These are phyloP conservation scores for Chlamydomonas incerta DNA, from an alignment of 139 green algal genomes.

Conservation along the genomic window DNA sequence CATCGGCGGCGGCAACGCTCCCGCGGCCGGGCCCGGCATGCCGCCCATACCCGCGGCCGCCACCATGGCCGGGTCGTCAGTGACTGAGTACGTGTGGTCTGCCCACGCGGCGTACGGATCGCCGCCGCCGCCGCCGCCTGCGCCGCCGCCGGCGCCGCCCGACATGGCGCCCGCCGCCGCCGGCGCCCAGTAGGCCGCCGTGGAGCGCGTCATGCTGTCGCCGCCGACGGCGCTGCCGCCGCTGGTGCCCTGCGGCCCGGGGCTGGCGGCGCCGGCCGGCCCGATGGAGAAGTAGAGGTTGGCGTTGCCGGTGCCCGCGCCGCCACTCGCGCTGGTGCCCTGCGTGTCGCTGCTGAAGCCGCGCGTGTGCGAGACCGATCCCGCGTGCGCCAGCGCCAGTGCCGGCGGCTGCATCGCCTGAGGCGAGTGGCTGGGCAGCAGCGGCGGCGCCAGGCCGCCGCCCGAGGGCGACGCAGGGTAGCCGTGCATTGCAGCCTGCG, in stretches of 20 bases:
- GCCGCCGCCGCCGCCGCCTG: neutral
- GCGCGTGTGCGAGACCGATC: neutral
- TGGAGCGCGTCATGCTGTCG: too few species aligned
- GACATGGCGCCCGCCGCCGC: neutral
- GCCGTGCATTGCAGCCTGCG: neutral
- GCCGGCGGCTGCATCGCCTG: neutral
- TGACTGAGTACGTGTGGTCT: slow-evolving; percentile 5
- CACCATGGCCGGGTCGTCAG: neutral
- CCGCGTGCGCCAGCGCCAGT: neutral
- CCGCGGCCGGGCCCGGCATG: neutral
- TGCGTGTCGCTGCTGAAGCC: slow-evolving; percentile 35
- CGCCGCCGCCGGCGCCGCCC: neutral
- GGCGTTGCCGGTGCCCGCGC: neutral
- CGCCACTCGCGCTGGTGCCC: slow-evolving; percentile 31
- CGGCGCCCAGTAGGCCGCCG: neutral
- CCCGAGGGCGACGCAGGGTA: neutral
- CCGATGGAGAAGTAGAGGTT: slow-evolving; percentile 17
- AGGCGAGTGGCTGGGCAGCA: neutral
- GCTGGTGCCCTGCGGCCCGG: neutral
- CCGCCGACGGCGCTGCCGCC: neutral
- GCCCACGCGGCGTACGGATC: slow-evolving; percentile 13
- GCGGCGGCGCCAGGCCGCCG: neutral
- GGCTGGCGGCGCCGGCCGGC: neutral
- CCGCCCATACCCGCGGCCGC: neutral
- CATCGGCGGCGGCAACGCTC: neutral